phyloP scores from a whole-genome alignment of 805 yeast species.

The Metschnikowia koreensis region DNA sequence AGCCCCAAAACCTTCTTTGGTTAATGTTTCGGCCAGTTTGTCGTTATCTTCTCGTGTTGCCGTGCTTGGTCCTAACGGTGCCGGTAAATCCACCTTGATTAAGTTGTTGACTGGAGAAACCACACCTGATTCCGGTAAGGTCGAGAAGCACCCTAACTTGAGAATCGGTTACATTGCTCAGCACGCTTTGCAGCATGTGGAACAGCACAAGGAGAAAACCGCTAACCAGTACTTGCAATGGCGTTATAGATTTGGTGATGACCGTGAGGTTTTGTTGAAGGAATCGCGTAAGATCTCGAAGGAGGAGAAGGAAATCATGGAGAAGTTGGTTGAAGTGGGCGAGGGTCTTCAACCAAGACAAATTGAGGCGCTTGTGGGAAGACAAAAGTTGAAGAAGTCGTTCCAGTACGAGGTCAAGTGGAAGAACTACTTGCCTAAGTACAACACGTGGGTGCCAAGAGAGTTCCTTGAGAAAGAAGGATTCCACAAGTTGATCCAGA shows the following conservation, averaged over 20 bases:
- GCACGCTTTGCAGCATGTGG: slow-evolving; percentile 96
- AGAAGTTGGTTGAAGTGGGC: slow-evolving; percentile 69
- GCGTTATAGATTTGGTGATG: slow-evolving; percentile 98
- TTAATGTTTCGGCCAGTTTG: slow-evolving; percentile 81
- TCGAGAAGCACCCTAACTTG: slow-evolving; percentile 96
- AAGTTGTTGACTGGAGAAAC: slow-evolving; percentile 91
- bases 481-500: slow-evolving; percentile 42
- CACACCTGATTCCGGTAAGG: slow-evolving; percentile 81
- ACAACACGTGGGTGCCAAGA: slow-evolving; percentile 89
- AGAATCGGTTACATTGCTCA: slow-evolving; percentile 99
- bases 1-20: slow-evolving; percentile 76
- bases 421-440: slow-evolving; percentile 88
- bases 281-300: slow-evolving; percentile 83
- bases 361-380: slow-evolving; percentile 93
- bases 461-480: slow-evolving; percentile 67
- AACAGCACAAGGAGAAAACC: slow-evolving; percentile 94
- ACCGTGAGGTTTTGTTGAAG: slow-evolving; percentile 91
- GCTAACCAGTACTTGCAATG: slow-evolving; percentile 97
- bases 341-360: slow-evolving; percentile 89
- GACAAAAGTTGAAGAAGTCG: slow-evolving; percentile 93
- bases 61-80: slow-evolving; percentile 96
- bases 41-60: slow-evolving; percentile 97
- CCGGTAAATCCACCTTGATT: slow-evolving; percentile 95
- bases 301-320: slow-evolving; percentile 71
- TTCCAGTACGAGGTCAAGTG: slow-evolving; percentile 97